These are phyloP conservation scores for Ceratocystis albifundus DNA, from an alignment of 2,329 filamentous ascomycete genomes.

Conservation along the genomic window DNA sequence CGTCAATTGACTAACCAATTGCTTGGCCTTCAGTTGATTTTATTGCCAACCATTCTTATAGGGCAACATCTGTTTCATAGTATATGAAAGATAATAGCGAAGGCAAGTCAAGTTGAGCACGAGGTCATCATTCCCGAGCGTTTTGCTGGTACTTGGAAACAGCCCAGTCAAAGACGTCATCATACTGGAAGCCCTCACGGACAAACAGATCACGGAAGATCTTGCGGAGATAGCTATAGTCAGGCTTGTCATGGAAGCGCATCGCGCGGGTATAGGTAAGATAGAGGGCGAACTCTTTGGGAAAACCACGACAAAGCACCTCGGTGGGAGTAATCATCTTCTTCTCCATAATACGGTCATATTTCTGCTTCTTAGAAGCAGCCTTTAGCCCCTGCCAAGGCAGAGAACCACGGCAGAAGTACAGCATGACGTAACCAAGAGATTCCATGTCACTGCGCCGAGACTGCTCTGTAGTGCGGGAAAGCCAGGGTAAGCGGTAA, in stretches of 20 bases:
- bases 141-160: constrained; percentile 99
- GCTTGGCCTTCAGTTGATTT: neutral
- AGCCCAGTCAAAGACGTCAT: constrained; percentile 99
- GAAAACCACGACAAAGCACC: constrained; percentile 96
- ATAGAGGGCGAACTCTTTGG: constrained; percentile 99
- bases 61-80: neutral
- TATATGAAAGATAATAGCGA: neutral
- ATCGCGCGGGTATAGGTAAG: constrained; percentile 98
- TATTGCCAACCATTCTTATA: neutral
- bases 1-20: neutral
- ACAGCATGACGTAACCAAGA: constrained; percentile 97
- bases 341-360: constrained; percentile 99
- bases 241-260: constrained; percentile 98
- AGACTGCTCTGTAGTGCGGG: constrained; percentile 60
- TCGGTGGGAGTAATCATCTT: constrained; percentile 99
- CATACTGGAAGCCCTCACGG: constrained; percentile 97
- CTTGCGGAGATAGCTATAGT: constrained; percentile 99
- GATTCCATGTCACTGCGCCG: constrained; percentile 99
- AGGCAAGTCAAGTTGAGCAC: neutral
- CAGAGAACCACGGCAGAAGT: constrained; percentile 97
- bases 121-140: constrained; percentile 29
- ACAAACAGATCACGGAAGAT: constrained; percentile 99
- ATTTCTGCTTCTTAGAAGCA: constrained; percentile 99
- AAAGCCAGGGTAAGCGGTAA: neutral
- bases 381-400: constrained; percentile 98